Evolutionary conservation across 148 eudicot genomes (phyloP).

Genomic region (Polygonum maritimum): DNA sequence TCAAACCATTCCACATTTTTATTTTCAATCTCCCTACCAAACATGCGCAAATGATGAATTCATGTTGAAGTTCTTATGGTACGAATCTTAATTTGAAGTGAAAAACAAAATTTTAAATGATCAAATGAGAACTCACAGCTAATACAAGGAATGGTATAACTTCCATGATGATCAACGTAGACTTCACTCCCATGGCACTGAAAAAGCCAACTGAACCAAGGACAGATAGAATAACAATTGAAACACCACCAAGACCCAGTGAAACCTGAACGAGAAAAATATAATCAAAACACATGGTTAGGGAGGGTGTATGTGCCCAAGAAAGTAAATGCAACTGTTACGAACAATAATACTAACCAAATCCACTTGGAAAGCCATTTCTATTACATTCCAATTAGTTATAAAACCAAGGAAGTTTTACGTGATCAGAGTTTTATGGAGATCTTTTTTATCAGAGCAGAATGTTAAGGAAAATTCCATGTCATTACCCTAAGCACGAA

Average conservation of each 20-base stretch:
- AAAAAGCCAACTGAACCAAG: slow-evolving; percentile 63
- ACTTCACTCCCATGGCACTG: slow-evolving; percentile 56
- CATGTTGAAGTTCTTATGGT: background rate
- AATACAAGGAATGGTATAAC: slow-evolving; percentile 65
- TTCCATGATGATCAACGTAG: slow-evolving; percentile 59
- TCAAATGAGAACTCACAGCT: slow-evolving; percentile 38
- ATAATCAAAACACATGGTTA: background rate
- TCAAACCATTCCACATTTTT: background rate
- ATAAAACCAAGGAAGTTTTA: background rate
- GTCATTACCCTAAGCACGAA: background rate
- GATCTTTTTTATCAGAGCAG: background rate
- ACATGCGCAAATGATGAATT: background rate
- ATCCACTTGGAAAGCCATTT: background rate
- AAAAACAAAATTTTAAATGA: background rate
- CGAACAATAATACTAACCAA: background rate
- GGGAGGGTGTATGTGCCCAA: background rate
- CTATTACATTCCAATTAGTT: background rate
- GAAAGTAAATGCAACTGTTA: background rate
- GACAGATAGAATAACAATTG: slow-evolving; percentile 50
- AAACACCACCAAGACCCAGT: slow-evolving; percentile 61
- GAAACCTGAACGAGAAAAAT: slow-evolving; percentile 33
- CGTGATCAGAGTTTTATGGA: background rate
- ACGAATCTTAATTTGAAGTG: background rate
- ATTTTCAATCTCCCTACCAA: background rate
- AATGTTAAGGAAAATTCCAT: background rate